Percentiles rank a stretch among this genome's conserved stretches.
These are phyloP conservation scores for Phylloporus sp. DNA, from an alignment of 768 basidiomycete genomes.

Conservation along the genomic window DNA sequence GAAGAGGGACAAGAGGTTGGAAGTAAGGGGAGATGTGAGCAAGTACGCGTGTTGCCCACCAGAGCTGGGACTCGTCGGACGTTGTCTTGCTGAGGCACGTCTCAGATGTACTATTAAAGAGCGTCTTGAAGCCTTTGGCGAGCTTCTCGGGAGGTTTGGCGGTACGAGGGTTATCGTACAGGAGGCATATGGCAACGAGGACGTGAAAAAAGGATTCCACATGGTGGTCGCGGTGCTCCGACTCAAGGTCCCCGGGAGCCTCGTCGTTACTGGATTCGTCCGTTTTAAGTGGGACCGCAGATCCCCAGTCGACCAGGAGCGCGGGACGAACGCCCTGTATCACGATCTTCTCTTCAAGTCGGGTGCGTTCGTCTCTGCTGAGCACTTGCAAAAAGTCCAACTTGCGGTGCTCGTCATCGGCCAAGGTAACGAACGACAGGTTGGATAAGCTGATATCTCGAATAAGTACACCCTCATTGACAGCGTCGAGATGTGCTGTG, in stretches of 20 bases:
- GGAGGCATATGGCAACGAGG: constrained; percentile 1
- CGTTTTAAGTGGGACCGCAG: no score
- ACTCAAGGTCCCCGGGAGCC: neutral
- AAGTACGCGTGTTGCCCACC: neutral
- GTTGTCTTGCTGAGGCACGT: neutral
- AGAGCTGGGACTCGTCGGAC: neutral
- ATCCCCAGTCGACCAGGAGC: no score
- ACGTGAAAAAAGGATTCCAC: constrained; percentile 13
- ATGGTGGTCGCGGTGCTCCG: neutral
- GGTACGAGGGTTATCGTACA: neutral
- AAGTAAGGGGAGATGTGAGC: constrained; percentile 1
- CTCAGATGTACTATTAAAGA: constrained; percentile 1
- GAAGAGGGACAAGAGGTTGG: neutral
- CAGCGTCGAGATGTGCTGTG: neutral
- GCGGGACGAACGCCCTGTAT: no score
- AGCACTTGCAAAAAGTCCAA: neutral
- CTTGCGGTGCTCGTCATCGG: neutral
- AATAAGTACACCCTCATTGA: neutral
- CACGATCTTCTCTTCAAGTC: no score
- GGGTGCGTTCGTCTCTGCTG: neutral
- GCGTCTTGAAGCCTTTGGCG: neutral
- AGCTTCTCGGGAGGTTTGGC: neutral
- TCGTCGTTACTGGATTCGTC: constrained; percentile 1
- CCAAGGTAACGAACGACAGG: neutral
- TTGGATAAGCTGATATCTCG: constrained; percentile 7